These are phyloP conservation scores for Phlegmacium glaucopus DNA, from an alignment of 768 basidiomycete species.

Conservation along the genomic window DNA sequence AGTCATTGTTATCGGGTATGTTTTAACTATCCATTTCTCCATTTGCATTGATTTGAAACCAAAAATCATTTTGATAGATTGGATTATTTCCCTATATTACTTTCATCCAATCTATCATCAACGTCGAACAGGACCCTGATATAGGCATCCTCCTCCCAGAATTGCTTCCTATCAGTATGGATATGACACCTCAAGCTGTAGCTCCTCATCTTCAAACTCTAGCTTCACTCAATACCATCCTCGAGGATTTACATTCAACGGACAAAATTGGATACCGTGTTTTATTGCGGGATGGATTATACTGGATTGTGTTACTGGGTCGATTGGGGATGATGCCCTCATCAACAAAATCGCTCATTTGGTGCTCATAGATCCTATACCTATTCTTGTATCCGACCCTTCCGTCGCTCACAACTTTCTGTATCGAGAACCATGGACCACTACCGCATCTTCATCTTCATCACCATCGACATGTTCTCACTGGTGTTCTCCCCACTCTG, in stretches of 20 bases:
- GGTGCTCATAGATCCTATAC: conserved; percentile 63
- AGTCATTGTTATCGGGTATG: conserved; percentile 49
- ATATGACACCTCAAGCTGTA: conserved; percentile 48
- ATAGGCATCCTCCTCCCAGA: conserved; percentile 60
- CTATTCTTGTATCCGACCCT: conserved; percentile 60
- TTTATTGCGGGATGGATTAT: conserved; percentile 53
- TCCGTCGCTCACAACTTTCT: conserved; percentile 65
- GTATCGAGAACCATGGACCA: conserved; percentile 39
- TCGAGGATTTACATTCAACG: conserved; percentile 33
- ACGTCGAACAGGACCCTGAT: conserved; percentile 36
- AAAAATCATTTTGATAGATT: no score
- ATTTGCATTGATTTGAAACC: no score
- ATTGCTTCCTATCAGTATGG: conserved; percentile 56
- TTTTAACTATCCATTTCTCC: no score
- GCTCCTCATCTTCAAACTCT: conserved; percentile 39
- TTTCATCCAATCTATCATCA: conserved; percentile 45
- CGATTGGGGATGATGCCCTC: conserved; percentile 4
- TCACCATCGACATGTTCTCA: no score
- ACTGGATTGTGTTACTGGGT: conserved; percentile 24
- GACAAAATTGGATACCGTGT: conserved; percentile 6
- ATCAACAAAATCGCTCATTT: conserved; percentile 36
- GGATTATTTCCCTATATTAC: conserved; percentile 56
- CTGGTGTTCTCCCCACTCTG: conserved; percentile 18
- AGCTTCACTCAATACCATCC: conserved; percentile 38
- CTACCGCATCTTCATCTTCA: neutral